Base-by-base conservation (phyloP, 2,329 filamentous ascomycete species). In the Xylariaceae sp. region DNA sequence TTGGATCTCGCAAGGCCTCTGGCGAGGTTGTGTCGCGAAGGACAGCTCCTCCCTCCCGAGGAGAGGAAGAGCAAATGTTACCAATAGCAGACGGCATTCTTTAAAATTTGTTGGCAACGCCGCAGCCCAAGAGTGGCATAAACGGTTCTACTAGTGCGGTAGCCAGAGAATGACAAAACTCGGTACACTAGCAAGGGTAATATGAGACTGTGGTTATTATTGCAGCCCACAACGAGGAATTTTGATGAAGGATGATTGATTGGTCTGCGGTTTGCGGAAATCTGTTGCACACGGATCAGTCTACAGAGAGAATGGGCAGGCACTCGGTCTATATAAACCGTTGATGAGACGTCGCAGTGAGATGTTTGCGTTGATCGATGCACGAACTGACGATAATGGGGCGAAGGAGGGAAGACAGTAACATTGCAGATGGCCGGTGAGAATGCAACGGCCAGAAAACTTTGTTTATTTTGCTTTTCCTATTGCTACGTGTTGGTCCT, bases 21-120 rank as follows among this genome's bases (percentile, higher is more conserved):
- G 53, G 51, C 23, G 23, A 30, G 23, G 23, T 30, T 4, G 23
- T 61, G 62, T 71, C 69, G 65, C 67, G 65, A 51, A 66, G 63
- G 63, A 69, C 23, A 30, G 23, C 23, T 30, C 23, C 23, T 68
- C 60, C 70, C 65, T 53, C 44, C 53, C 60, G 60, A 57, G 53
- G 56, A 60, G 66, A 63, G 30, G 56, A 61, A 18, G 65, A 55
- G 59, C 60, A 30, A 30, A 30, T 30, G 23, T 30, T 30, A 30
- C 23, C 23, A 30, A 30, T 57, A n/a, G 59, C 62, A 64, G 65
- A 66, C 68, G 71, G 68, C 52, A 51, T 51, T 10, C 34, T 51
- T 51, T 51, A 17, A 50, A 10, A 61, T 61, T 30, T 30, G 60
- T 44, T 52, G 58, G 42, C 62, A 64, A 64, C 54, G 49, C 30